phyloP scores from a whole-genome alignment of 2,329 filamentous ascomycete species.

The Colletotrichum australisinense region DNA sequence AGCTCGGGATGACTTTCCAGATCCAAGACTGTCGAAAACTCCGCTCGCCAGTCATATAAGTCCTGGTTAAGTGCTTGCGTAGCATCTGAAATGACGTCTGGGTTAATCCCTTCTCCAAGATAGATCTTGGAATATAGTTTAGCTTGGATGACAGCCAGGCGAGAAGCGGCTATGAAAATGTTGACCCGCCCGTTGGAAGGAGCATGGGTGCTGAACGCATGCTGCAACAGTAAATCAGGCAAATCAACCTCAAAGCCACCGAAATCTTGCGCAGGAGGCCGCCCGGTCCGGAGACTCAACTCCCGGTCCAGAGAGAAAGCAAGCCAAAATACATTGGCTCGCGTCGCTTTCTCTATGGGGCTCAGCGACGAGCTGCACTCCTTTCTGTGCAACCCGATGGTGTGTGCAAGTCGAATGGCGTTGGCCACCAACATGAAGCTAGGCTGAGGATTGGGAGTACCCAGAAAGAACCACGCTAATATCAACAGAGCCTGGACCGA shows the following conservation, averaged over 20 bases:
- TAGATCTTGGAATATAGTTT: background rate
- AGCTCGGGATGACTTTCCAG: background rate
- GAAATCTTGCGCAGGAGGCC: conserved; percentile 9
- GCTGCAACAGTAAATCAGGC: background rate
- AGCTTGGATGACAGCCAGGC: background rate
- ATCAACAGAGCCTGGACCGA: conserved; percentile 6
- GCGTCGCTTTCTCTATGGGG: background rate
- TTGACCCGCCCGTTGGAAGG: background rate
- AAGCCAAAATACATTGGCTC: background rate
- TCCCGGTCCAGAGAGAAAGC: background rate
- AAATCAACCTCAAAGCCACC: background rate
- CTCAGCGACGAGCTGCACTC: background rate
- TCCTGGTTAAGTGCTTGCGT: background rate
- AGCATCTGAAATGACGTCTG: background rate
- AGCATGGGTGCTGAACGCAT: background rate
- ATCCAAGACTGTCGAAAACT: background rate
- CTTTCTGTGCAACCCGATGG: conserved; percentile 11
- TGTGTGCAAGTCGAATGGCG: background rate
- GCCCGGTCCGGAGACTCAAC: background rate
- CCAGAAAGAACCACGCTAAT: conserved; percentile 1
- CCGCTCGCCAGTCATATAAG: background rate
- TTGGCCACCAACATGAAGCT: conserved; percentile 11
- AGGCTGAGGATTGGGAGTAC: conserved; percentile 8
- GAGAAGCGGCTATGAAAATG: background rate
- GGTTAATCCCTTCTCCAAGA: background rate